These are phyloP conservation scores for Pleoardoris graminearum DNA, from an alignment of 2,329 filamentous ascomycete species.

Conservation along the genomic window DNA sequence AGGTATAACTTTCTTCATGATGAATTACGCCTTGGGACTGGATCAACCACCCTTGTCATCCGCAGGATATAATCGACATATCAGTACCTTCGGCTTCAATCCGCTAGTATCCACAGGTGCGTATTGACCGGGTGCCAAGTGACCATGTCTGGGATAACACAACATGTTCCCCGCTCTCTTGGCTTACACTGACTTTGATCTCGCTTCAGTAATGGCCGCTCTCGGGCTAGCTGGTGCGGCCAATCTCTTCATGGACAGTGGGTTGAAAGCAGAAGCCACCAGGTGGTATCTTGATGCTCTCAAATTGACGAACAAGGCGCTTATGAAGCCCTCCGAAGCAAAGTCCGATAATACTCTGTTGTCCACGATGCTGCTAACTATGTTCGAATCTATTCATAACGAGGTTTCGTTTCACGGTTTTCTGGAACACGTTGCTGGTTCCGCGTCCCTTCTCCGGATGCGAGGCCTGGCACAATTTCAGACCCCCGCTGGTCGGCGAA, in stretches of 20 bases:
- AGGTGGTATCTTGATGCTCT: constrained; percentile 39
- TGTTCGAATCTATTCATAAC: constrained; percentile 42
- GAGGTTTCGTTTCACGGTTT: constrained; percentile 35
- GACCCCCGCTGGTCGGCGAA: constrained; percentile 33
- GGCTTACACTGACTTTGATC: no score
- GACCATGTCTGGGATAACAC: no score
- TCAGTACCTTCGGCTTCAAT: constrained; percentile 38
- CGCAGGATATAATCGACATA: constrained; percentile 24
- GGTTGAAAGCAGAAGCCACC: constrained; percentile 33
- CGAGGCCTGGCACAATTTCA: constrained; percentile 36
- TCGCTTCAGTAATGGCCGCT: constrained; percentile 34
- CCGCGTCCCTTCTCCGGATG: constrained; percentile 35
- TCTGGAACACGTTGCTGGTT: constrained; percentile 43
- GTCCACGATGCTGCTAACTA: constrained; percentile 34
- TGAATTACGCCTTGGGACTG: constrained; percentile 27
- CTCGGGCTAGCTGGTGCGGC: constrained; percentile 39
- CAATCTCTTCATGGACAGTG: constrained; percentile 31
- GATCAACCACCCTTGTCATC: constrained; percentile 36
- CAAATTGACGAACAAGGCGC: constrained; percentile 37
- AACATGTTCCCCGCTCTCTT: no score
- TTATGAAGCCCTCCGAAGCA: constrained; percentile 29
- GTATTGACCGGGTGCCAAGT: neutral
- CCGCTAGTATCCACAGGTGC: constrained; percentile 32
- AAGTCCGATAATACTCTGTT: constrained; percentile 39
- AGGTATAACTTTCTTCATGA: constrained; percentile 42